phyloP scores from a whole-genome alignment of 768 basidiomycete genomes.

The Pleurotus sapidus region DNA sequence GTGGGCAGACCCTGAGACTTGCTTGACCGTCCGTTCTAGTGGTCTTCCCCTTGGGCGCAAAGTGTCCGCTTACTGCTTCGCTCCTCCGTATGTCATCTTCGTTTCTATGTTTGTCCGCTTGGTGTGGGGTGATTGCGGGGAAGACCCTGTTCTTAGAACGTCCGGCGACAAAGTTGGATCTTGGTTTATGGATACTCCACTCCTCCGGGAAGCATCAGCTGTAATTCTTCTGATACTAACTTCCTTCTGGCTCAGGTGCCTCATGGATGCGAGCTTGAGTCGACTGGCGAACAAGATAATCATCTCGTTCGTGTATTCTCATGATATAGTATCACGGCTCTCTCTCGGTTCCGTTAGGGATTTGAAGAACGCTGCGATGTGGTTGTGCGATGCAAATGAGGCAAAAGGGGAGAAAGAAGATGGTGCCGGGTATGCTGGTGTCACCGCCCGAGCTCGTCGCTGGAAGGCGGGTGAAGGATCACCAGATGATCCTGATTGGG shows the following conservation, averaged over 20 bases:
- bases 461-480: slow-evolving; percentile 58
- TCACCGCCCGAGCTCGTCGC: slow-evolving; percentile 46
- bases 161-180: too few relatives aligned
- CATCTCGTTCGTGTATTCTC: slow-evolving; percentile 77
- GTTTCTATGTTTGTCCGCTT: too few relatives aligned
- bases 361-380: slow-evolving; percentile 68
- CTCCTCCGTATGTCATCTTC: slow-evolving; percentile 59
- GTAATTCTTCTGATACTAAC: not conserved
- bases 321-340: slow-evolving; percentile 77
- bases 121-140: too few relatives aligned
- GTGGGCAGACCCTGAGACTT: slow-evolving; percentile 83
- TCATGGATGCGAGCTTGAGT: slow-evolving; percentile 59
- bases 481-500: slow-evolving; percentile 56
- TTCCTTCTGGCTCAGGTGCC: slow-evolving; percentile 38
- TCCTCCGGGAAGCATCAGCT: not conserved
- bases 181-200: too few relatives aligned
- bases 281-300: slow-evolving; percentile 61
- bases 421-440: slow-evolving; percentile 53
- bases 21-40: slow-evolving; percentile 63
- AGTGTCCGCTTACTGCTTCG: slow-evolving; percentile 77
- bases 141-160: too few relatives aligned
- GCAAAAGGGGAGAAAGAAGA: slow-evolving; percentile 36
- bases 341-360: slow-evolving; percentile 78
- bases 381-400: slow-evolving; percentile 74
- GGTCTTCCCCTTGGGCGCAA: slow-evolving; percentile 66